Conservation (phyloP, 352 stramenopile genomes). For the Pythium aphanidermatum region DNA sequence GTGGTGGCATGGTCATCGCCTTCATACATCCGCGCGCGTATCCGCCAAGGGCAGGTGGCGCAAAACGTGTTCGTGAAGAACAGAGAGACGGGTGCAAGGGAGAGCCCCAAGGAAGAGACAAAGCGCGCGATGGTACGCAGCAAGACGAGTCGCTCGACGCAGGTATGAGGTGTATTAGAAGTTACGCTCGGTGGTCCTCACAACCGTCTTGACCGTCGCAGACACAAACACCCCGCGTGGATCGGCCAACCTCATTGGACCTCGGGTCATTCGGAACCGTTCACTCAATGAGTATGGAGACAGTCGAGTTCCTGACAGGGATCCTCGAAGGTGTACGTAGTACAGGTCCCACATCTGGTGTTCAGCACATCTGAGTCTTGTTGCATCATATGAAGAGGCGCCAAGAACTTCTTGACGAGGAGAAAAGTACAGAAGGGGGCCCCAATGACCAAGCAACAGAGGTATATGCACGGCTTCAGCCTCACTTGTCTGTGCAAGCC, state of each 20-base stretch:
- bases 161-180: too few relatives aligned
- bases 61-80: too few relatives aligned
- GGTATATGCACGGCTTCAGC: too few relatives aligned
- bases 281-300: constrained; percentile 45
- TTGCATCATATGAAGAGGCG: constrained; percentile 1
- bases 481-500: background rate
- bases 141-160: too few relatives aligned
- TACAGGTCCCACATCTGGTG: background rate
- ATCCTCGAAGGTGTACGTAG: constrained; percentile 53
- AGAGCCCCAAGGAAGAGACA: too few relatives aligned
- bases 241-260: constrained; percentile 1
- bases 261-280: constrained; percentile 45
- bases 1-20: constrained; percentile 29
- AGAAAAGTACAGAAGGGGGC: too few relatives aligned
- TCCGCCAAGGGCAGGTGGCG: too few relatives aligned
- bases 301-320: constrained; percentile 60
- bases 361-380: constrained; percentile 22
- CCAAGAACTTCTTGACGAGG: background rate
- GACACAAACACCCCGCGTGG: background rate
- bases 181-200: too few relatives aligned
- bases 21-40: constrained; percentile 28
- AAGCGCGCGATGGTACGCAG: too few relatives aligned
- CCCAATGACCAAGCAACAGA: too few relatives aligned
- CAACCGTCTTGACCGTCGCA: background rate
- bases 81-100: too few relatives aligned